These are phyloP conservation scores for Diaporthe sp. DNA, from an alignment of 2,329 filamentous ascomycete species.

Conservation along the genomic window DNA sequence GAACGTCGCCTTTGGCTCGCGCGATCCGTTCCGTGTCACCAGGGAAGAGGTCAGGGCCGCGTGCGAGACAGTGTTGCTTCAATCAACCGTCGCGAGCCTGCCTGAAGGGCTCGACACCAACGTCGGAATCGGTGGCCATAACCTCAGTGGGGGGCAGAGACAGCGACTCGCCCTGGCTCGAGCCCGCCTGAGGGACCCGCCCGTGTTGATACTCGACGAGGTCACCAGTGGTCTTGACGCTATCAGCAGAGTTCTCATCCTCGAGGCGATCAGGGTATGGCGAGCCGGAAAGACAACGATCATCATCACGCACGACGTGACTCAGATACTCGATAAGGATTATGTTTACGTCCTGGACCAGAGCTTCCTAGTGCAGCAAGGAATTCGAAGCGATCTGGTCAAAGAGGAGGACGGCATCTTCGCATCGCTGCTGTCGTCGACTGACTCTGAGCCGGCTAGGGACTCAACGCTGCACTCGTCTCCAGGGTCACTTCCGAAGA, in stretches of 20 bases:
- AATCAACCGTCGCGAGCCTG: constrained; percentile 75
- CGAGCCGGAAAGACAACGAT: constrained; percentile 87
- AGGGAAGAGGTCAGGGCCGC: constrained; percentile 71
- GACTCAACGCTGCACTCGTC: not conserved
- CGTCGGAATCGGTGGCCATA: constrained; percentile 77
- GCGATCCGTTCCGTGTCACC: constrained; percentile 61
- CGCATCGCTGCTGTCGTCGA: constrained; percentile 54
- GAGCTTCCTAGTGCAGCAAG: constrained; percentile 77
- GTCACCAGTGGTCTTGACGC: constrained; percentile 88
- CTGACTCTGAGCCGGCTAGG: constrained; percentile 35
- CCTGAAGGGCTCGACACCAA: constrained; percentile 79
- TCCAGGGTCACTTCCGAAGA: not conserved
- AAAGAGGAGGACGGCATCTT: constrained; percentile 61
- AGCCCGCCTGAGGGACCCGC: constrained; percentile 81
- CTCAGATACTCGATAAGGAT: constrained; percentile 79
- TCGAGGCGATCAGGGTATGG: constrained; percentile 84
- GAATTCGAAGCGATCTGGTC: constrained; percentile 71
- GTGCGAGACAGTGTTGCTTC: constrained; percentile 77
- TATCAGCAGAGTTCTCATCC: constrained; percentile 75
- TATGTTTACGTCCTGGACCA: constrained; percentile 85
- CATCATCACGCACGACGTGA: constrained; percentile 91
- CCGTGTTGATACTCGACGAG: constrained; percentile 89
- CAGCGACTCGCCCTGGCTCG: constrained; percentile 87
- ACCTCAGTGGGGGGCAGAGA: constrained; percentile 86
- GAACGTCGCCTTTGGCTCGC: constrained; percentile 83